Conservation (phyloP, 345 rosid species). For the Mercurialis annua region DNA sequence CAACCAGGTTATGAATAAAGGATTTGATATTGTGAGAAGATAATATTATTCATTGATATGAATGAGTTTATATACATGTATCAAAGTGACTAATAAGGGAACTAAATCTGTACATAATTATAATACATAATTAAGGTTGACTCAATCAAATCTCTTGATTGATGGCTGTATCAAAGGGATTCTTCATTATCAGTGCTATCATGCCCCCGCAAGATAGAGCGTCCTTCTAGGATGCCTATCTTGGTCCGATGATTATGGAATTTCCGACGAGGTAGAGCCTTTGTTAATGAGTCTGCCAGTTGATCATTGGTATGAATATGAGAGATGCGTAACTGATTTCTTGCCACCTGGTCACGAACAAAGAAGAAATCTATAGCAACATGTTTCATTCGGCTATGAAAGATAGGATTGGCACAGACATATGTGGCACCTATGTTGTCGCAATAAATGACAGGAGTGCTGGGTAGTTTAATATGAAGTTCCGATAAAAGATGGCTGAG, state of each 20-base stretch:
- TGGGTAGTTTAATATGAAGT: neutral
- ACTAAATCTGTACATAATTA: no score
- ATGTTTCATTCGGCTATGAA: neutral
- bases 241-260: neutral
- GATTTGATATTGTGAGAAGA: no score
- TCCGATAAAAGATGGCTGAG: neutral
- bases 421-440: neutral
- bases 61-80: no score
- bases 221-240: neutral
- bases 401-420: neutral
- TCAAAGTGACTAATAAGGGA: no score
- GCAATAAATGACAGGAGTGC: neutral
- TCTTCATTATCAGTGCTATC: neutral
- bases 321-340: neutral
- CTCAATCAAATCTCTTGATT: no score
- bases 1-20: no score
- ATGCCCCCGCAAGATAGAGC: slow-evolving; percentile 4
- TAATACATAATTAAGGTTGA: no score
- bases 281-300: neutral
- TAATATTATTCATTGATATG: no score
- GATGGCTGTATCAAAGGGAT: neutral
- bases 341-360: neutral
- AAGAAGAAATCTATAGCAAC: neutral
- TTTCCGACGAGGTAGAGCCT: neutral
- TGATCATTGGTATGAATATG: neutral